These are phyloP conservation scores for Hymenotorrendiella dingleyae DNA, from an alignment of 2,329 filamentous ascomycete species.

Conservation along the genomic window DNA sequence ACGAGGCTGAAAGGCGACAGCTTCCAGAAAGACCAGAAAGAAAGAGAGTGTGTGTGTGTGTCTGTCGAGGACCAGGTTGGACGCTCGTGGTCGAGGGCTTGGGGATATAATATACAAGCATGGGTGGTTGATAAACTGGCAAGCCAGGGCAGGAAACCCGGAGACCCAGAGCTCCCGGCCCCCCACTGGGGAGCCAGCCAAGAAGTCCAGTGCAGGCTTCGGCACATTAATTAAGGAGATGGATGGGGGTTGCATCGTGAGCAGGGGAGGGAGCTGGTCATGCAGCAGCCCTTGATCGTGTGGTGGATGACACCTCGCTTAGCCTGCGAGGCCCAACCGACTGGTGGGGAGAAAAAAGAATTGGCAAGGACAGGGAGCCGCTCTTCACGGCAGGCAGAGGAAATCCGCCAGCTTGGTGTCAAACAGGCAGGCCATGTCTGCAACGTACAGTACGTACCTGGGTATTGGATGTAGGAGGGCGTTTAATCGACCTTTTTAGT, in stretches of 20 bases:
- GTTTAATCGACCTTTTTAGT: too few species aligned
- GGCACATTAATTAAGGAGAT: conserved; percentile 27
- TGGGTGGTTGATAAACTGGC: conserved; percentile 27
- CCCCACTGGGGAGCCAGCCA: too few species aligned
- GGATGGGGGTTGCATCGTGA: conserved; percentile 17
- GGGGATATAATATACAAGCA: conserved; percentile 29
- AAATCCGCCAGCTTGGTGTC: too few species aligned
- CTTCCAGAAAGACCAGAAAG: too few species aligned
- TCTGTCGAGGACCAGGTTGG: conserved; percentile 25
- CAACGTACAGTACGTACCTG: too few species aligned
- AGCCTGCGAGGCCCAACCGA: conserved; percentile 11
- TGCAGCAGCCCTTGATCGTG: conserved; percentile 25
- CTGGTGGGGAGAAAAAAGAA: conserved; percentile 18
- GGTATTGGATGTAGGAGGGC: too few species aligned
- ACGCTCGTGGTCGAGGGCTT: conserved; percentile 22
- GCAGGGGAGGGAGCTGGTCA: conserved; percentile 25
- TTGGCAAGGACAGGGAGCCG: conserved; percentile 19
- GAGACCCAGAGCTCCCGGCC: too few species aligned
- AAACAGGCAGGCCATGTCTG: too few species aligned
- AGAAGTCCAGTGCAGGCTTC: conserved; percentile 21
- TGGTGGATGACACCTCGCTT: conserved; percentile 27
- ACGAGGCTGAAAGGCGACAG: conserved; percentile 23
- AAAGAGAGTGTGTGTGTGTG: too few species aligned
- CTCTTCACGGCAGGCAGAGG: conserved; percentile 15
- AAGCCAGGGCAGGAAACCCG: conserved; percentile 8